Evolutionary conservation across 768 basidiomycete genomes (phyloP).

Genomic region (Collybia sp.): DNA sequence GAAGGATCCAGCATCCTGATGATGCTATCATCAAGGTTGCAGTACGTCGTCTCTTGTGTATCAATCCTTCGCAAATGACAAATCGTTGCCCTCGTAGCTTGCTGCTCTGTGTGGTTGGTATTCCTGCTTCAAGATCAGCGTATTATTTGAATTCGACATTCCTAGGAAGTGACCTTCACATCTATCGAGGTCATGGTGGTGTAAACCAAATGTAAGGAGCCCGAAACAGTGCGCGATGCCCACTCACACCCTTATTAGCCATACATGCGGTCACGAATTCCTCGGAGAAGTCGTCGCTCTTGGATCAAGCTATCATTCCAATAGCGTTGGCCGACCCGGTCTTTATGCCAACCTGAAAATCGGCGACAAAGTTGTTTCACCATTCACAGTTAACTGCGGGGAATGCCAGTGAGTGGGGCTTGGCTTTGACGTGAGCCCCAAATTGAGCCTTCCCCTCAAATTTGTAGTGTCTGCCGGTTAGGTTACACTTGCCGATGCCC

Average conservation of each 20-base stretch:
- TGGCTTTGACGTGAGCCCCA: not conserved
- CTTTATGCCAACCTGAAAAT: conserved; percentile 61
- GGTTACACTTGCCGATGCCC: conserved; percentile 73
- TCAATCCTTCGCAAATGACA: not conserved
- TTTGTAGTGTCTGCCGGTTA: conserved; percentile 59
- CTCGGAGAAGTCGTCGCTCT: conserved; percentile 68
- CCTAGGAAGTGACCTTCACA: conserved; percentile 65
- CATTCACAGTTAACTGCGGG: conserved; percentile 80
- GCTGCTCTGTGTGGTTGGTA: conserved; percentile 56
- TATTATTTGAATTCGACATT: not conserved
- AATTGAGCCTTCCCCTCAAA: not conserved
- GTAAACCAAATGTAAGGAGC: conserved; percentile 47
- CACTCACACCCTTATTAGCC: conserved; percentile 28
- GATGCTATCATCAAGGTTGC: conserved; percentile 76
- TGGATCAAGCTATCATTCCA: conserved; percentile 49
- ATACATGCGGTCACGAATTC: conserved; percentile 74
- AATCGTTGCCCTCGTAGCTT: conserved; percentile 33
- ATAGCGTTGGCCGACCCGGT: conserved; percentile 44
- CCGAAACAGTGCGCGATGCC: not conserved
- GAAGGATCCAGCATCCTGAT: conserved; percentile 66
- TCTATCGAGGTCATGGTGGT: conserved; percentile 62
- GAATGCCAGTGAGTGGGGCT: conserved; percentile 66
- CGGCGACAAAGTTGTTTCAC: conserved; percentile 76
- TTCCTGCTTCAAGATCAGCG: not conserved
- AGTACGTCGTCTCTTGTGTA: conserved; percentile 28